Conservation (phyloP, 1,284 basidiomycete species). For the Porogramme epimiltina region DNA sequence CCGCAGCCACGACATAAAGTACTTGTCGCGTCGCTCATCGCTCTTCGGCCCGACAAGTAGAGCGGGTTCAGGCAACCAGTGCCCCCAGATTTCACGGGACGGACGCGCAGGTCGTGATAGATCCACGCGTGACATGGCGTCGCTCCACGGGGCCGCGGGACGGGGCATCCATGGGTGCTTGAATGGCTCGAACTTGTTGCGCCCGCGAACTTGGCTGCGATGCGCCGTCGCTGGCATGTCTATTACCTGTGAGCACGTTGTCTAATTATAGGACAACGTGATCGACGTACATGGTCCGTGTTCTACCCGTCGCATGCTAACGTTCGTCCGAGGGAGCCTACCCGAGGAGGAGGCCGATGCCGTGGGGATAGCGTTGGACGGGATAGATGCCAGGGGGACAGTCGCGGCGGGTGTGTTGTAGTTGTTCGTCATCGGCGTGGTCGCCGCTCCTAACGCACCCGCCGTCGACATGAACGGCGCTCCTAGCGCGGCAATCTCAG, state of each 20-base stretch:
- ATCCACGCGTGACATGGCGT: not conserved
- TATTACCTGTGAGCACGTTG: no score
- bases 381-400: no score
- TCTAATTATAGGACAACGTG: no score
- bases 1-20: conserved; percentile 5
- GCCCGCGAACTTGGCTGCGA: not conserved
- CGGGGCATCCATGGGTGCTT: conserved; percentile 9
- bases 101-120: not conserved
- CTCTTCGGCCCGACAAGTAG: conserved; percentile 1
- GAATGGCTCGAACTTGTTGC: conserved; percentile 5
- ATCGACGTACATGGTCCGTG: not conserved
- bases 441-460: no score
- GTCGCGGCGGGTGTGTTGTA: no score
- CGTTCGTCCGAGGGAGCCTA: no score
- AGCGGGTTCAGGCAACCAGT: conserved; percentile 12
- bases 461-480: no score
- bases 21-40: not conserved
- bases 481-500: no score
- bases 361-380: no score
- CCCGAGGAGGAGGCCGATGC: no score
- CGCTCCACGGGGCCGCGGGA: not conserved
- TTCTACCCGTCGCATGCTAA: no score
- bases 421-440: no score
- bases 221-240: not conserved
- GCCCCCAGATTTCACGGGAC: not conserved